Conservation (phyloP, 805 yeast species). For the Ogataea nakhonphanomensis region DNA sequence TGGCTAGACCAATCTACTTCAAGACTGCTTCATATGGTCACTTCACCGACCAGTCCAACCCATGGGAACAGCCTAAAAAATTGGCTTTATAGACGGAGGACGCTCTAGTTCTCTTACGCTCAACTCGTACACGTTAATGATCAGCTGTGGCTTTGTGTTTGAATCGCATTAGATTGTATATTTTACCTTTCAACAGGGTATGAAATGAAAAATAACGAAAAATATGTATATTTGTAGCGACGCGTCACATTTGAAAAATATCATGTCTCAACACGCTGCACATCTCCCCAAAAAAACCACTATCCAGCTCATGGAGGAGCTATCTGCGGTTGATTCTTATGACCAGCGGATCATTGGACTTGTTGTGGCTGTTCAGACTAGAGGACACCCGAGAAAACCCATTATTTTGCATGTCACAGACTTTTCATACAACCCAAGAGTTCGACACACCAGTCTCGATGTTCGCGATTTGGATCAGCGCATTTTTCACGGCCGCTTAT, state of each 20-base stretch:
- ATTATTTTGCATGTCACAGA: slow-evolving; percentile 24
- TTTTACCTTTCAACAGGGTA: slow-evolving; percentile 27
- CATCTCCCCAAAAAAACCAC: no score
- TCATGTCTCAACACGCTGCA: slow-evolving; percentile 4
- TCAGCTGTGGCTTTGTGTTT: slow-evolving; percentile 13
- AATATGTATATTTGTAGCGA: neutral
- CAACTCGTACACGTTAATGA: slow-evolving; percentile 28
- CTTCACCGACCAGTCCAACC: slow-evolving; percentile 97
- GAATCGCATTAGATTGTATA: slow-evolving; percentile 23
- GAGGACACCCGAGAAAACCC: slow-evolving; percentile 12
- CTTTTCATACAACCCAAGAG: slow-evolving; percentile 11
- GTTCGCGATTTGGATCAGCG: neutral
- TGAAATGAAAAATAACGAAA: slow-evolving; percentile 1
- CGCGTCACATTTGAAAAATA: slow-evolving; percentile 1
- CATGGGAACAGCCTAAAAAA: slow-evolving; percentile 97
- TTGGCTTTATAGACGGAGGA: slow-evolving; percentile 48
- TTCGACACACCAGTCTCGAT: slow-evolving; percentile 2
- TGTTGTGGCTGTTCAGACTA: slow-evolving; percentile 21
- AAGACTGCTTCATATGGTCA: slow-evolving; percentile 99
- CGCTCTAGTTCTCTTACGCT: slow-evolving; percentile 19
- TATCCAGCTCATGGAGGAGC: slow-evolving; percentile 6
- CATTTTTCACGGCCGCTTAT: neutral
- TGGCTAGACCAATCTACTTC: slow-evolving; percentile 98
- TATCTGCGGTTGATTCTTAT: slow-evolving; percentile 6
- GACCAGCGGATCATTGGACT: slow-evolving; percentile 17